These are phyloP conservation scores for Fusarium robinianum DNA, from an alignment of 2,329 filamentous ascomycete genomes.

Conservation along the genomic window DNA sequence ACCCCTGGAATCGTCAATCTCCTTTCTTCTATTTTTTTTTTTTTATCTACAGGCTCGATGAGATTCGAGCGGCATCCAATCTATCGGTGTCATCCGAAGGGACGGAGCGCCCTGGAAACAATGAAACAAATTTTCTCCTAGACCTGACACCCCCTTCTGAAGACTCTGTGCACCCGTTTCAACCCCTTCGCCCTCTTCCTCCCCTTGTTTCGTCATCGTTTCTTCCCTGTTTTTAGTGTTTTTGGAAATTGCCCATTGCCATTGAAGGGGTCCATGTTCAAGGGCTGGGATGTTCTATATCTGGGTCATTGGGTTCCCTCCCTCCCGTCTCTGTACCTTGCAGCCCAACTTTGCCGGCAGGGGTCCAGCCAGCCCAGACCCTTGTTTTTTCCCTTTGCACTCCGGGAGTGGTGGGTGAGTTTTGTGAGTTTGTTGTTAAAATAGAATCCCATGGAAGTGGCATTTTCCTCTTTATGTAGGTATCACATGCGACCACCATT, in stretches of 20 bases:
- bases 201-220: conserved; percentile 4
- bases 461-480: no score
- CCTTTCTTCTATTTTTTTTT: conserved; percentile 14
- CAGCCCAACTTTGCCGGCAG: conserved; percentile 31
- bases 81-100: conserved; percentile 21
- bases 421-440: no score
- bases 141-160: no score
- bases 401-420: no score
- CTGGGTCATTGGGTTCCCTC: conserved; percentile 32
- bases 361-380: conserved; percentile 15
- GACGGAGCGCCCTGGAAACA: background rate
- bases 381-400: conserved; percentile 7
- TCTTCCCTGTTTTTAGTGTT: conserved; percentile 17
- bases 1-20: conserved; percentile 21
- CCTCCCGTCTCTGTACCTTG: conserved; percentile 31
- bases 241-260: conserved; percentile 13
- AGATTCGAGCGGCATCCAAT: conserved; percentile 12
- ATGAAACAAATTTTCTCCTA: conserved; percentile 22
- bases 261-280: background rate
- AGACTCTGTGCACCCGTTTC: background rate
- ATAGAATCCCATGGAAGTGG: no score
- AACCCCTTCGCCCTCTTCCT: background rate
- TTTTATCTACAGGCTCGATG: no score
- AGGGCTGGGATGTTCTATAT: no score
- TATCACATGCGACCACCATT: no score